These are phyloP conservation scores for Quercus mongolica DNA, from an alignment of 306 rosid species.

Conservation along the genomic window DNA sequence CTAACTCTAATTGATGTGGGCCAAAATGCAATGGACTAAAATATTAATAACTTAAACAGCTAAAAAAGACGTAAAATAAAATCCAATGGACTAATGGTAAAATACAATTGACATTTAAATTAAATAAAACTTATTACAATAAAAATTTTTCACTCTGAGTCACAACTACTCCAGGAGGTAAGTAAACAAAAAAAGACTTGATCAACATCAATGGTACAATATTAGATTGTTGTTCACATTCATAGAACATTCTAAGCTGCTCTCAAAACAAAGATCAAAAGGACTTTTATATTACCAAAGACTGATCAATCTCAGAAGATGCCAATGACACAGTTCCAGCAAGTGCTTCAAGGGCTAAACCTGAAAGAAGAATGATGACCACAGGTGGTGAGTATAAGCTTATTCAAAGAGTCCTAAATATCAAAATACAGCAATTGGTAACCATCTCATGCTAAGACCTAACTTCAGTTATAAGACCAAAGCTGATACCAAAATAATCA, in stretches of 20 bases:
- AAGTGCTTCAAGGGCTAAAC: slow-evolving; percentile 94
- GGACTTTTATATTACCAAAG: slow-evolving; percentile 46
- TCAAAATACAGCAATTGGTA: background rate
- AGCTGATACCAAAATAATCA: background rate
- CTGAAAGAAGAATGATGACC: slow-evolving; percentile 31
- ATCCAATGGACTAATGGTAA: too few species aligned
- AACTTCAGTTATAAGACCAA: slow-evolving; percentile 1
- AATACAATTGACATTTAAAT: too few species aligned
- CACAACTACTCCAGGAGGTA: background rate
- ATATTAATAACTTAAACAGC: too few species aligned
- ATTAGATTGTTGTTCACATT: background rate
- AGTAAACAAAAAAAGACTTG: background rate
- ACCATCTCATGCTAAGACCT: background rate
- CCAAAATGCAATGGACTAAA: too few species aligned
- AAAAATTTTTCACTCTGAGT: too few species aligned
- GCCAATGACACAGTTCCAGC: slow-evolving; percentile 85
- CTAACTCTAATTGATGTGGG: too few species aligned
- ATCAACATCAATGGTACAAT: background rate
- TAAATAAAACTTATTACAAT: too few species aligned
- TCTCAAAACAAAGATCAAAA: slow-evolving; percentile 12
- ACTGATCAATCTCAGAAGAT: slow-evolving; percentile 77
- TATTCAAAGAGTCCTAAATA: background rate
- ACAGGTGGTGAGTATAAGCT: slow-evolving; percentile 14
- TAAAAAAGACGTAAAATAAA: too few species aligned
- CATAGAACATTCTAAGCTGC: background rate